Evolutionary conservation across 2,329 filamentous ascomycete genomes (phyloP).

Genomic region (Periconia sp.): DNA sequence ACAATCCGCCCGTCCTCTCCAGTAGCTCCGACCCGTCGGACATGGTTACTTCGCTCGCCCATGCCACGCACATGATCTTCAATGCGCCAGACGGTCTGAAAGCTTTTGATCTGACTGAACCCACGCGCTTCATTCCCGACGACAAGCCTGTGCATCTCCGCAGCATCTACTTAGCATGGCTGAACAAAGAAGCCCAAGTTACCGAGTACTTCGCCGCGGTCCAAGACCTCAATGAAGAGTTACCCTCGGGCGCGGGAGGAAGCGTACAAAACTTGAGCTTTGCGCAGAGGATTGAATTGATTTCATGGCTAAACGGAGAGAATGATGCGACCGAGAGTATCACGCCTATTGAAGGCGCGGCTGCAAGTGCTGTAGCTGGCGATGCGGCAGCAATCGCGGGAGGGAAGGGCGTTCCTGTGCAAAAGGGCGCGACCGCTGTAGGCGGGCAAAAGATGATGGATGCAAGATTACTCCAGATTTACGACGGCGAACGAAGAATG

Average conservation of each 20-base stretch:
- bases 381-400: conserved; percentile 61
- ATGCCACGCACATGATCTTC: conserved; percentile 66
- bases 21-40: conserved; percentile 72
- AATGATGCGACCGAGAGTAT: conserved; percentile 86
- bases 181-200: conserved; percentile 87
- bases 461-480: conserved; percentile 84
- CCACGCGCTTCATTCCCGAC: conserved; percentile 83
- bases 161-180: conserved; percentile 95
- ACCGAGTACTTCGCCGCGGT: conserved; percentile 90
- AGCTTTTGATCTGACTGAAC: conserved; percentile 70
- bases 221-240: conserved; percentile 78
- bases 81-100: conserved; percentile 63
- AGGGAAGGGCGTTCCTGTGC: conserved; percentile 51
- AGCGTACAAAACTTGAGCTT: conserved; percentile 89
- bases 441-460: conserved; percentile 62
- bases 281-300: conserved; percentile 87
- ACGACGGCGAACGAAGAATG: conserved; percentile 88
- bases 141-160: conserved; percentile 79
- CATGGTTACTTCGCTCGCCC: conserved; percentile 66
- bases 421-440: conserved; percentile 46
- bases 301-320: conserved; percentile 91
- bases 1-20: conserved; percentile 73
- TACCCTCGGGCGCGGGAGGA: conserved; percentile 65
- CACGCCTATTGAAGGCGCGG: conserved; percentile 75
- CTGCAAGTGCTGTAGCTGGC: conserved; percentile 50